These are phyloP conservation scores for Medicago ruthenica DNA, from an alignment of 306 rosid species.

Conservation along the genomic window DNA sequence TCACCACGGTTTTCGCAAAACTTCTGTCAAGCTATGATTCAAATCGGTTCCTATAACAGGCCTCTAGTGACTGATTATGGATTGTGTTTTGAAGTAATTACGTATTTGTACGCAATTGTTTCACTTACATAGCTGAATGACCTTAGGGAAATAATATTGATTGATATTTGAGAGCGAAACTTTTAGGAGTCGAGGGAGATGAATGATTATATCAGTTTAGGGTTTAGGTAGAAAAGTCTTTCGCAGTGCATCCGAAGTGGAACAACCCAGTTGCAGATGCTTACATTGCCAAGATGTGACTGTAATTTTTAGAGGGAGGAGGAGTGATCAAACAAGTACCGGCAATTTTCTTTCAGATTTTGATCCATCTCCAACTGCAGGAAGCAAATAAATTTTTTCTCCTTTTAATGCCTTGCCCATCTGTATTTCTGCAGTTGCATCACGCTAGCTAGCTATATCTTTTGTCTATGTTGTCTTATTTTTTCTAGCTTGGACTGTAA, in stretches of 20 bases:
- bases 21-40: background rate
- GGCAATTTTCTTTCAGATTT: conserved; percentile 7
- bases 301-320: conserved; percentile 11
- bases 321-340: conserved; percentile 1
- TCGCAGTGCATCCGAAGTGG: conserved; percentile 43
- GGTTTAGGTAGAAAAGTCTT: conserved; percentile 20
- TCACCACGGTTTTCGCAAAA: background rate
- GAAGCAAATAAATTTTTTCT: background rate
- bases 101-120: background rate
- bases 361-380: background rate
- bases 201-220: conserved; percentile 33
- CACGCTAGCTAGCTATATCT: background rate
- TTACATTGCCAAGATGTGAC: background rate
- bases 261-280: conserved; percentile 25
- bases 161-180: conserved; percentile 3
- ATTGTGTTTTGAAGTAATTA: background rate
- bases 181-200: conserved; percentile 12
- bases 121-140: background rate
- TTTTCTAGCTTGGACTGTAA: background rate
- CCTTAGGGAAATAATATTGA: background rate
- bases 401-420: conserved; percentile 5
- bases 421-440: conserved; percentile 3
- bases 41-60: background rate
- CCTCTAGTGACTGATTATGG: background rate
- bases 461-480: background rate